Base-by-base conservation (phyloP, 1,284 basidiomycete genomes). In the Apiotrichum akiyoshidainum region DNA sequence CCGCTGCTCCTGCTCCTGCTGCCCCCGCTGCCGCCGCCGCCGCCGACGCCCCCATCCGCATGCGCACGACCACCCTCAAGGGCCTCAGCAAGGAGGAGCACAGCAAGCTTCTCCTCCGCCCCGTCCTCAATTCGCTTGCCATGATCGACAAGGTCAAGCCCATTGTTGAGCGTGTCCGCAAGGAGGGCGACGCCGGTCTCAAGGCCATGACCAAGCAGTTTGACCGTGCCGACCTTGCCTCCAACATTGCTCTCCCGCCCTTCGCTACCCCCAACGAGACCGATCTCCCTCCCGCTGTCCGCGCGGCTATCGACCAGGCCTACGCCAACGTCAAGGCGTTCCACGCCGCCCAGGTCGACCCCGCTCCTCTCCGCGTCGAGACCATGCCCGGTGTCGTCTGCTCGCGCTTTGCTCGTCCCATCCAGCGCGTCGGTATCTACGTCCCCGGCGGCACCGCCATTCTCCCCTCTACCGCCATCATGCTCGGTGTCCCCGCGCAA, bases 371-470 rank as follows among this genome's bases (percentile, higher is more conserved):
- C 47, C 83, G 86, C 12, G 90, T 99, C 16, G 92, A 98, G 79
- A 99, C 96, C 9, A 98, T 94, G 91, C 93, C 95, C 2, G 96
- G 96, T 11, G 94, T 99, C 33, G 86, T 91, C 1, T 97, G 93
- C 79, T 88, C 90, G 45, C 86, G 96, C 46, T 98, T 99, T 76
- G 88, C 92, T 4, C 85, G 92, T 46, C 89, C 96, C 13, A 95
- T 99, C 70, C 86, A 90, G 58, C 87, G 93, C 34, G 96, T 99
- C 35, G 96, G 96, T 40, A 81, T 99, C 52, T 99, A 99, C 79
- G 91, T 99, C 2, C 96, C 96, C 1, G 96, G 96, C 33, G 96
- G 96, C 39, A 98, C 95, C 1, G 96, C 96, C 1, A 86, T 99
- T 48, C 82, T 99, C 26, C 96, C 96, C 13, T 95, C 92, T 5